These are phyloP conservation scores for Fusarium clavum DNA, from an alignment of 2,329 filamentous ascomycete genomes.

Conservation along the genomic window DNA sequence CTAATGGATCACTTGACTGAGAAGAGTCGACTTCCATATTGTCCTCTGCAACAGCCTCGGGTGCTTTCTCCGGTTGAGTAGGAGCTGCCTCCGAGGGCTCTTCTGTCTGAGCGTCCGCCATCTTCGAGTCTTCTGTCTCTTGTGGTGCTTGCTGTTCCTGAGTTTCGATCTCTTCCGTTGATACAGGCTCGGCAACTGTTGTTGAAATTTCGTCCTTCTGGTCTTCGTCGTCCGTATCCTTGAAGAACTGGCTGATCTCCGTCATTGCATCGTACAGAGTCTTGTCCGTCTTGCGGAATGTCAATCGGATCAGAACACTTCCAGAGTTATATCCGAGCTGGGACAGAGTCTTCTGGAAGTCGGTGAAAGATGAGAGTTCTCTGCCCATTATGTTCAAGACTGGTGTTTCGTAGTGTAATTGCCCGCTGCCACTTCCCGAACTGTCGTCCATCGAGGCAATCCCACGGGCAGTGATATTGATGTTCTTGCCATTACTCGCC, in stretches of 20 bases:
- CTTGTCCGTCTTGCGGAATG: conserved; percentile 79
- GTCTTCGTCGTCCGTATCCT: conserved; percentile 55
- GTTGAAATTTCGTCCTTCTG: conserved; percentile 19
- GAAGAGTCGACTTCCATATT: conserved; percentile 41
- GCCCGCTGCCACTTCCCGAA: conserved; percentile 70
- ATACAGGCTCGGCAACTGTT: conserved; percentile 11
- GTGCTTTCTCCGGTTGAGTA: conserved; percentile 13
- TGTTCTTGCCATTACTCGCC: conserved; percentile 67
- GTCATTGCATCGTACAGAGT: conserved; percentile 88
- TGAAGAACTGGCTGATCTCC: conserved; percentile 83
- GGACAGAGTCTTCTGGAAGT: conserved; percentile 88
- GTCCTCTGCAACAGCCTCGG: conserved; percentile 3
- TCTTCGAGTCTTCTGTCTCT: conserved; percentile 36
- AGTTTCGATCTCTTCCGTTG: conserved; percentile 23
- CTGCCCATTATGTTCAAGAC: conserved; percentile 85
- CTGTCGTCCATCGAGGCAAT: conserved; percentile 71
- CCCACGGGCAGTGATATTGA: conserved; percentile 88
- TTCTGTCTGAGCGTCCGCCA: conserved; percentile 36
- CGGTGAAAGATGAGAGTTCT: conserved; percentile 79
- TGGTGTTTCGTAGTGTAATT: conserved; percentile 89
- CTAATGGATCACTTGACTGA: conserved; percentile 51
- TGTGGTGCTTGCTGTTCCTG: conserved; percentile 16
- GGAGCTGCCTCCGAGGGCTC: conserved; percentile 3
- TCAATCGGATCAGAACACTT: conserved; percentile 80
- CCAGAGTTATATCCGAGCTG: conserved; percentile 90